Conservation (phyloP, 352 stramenopile genomes). For the Phytophthora foliorum region DNA sequence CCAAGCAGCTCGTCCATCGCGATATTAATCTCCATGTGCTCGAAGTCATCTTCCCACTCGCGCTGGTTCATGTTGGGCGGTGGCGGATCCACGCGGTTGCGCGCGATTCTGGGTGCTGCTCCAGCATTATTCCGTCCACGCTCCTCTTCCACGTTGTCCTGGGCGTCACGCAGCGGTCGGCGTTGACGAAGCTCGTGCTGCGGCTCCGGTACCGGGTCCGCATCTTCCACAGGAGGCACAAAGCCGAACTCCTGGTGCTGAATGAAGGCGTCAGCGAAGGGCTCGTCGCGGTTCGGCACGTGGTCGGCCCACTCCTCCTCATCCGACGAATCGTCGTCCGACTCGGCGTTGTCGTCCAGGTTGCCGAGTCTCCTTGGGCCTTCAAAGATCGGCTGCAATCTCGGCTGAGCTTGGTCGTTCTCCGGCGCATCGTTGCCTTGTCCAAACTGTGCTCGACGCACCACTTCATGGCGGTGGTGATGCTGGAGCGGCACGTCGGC, state of each 20-base stretch:
- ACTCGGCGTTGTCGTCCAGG: slow-evolving; percentile 48
- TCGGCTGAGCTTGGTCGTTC: slow-evolving; percentile 39
- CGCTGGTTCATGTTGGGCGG: slow-evolving; percentile 57
- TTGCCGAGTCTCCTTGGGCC: slow-evolving; percentile 46
- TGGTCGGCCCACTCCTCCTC: slow-evolving; percentile 53
- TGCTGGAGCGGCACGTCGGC: slow-evolving; percentile 47
- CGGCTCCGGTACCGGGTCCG: slow-evolving; percentile 30
- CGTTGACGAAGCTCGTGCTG: slow-evolving; percentile 57
- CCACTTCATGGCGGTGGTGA: slow-evolving; percentile 30
- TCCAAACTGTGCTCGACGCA: slow-evolving; percentile 32
- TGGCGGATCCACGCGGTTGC: slow-evolving; percentile 49
- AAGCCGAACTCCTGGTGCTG: slow-evolving; percentile 46
- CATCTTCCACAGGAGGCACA: slow-evolving; percentile 27
- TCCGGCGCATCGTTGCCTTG: slow-evolving; percentile 26
- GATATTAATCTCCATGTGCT: slow-evolving; percentile 96
- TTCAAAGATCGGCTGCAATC: slow-evolving; percentile 45
- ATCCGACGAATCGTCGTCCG: slow-evolving; percentile 64
- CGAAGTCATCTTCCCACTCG: slow-evolving; percentile 90
- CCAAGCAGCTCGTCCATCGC: slow-evolving; percentile 98
- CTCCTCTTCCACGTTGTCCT: slow-evolving; percentile 23
- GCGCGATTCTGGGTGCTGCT: slow-evolving; percentile 36
- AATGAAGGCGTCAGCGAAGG: slow-evolving; percentile 56
- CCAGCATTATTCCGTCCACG: slow-evolving; percentile 25
- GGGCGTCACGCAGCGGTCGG: slow-evolving; percentile 31
- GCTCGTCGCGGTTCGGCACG: slow-evolving; percentile 38